A percentile compares a stretch with the other conserved stretches of the same genome.
These are phyloP conservation scores for Yamadazyma sp. DNA, from an alignment of 805 yeast genomes.

Conservation along the genomic window DNA sequence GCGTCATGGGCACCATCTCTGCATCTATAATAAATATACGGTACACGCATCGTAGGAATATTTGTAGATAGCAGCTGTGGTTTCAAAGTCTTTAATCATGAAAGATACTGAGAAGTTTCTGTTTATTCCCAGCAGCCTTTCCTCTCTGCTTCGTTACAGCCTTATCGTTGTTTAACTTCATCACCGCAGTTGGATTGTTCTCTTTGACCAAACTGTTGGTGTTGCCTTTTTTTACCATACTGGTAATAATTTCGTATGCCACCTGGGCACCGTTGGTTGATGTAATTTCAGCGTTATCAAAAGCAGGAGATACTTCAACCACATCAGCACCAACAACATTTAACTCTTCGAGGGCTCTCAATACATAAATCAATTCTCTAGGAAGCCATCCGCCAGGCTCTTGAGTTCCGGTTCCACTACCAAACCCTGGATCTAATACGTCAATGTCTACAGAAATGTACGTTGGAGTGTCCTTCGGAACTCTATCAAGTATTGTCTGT, in stretches of 20 bases:
- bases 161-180: conserved; percentile 11
- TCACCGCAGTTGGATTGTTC: conserved; percentile 1
- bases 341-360: conserved; percentile 45
- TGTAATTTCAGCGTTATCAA: conserved; percentile 64
- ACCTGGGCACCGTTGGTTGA: conserved; percentile 70
- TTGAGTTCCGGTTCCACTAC: conserved; percentile 59
- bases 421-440: conserved; percentile 57
- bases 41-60: too few species aligned
- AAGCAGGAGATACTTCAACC: conserved; percentile 63
- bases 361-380: conserved; percentile 50
- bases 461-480: conserved; percentile 66
- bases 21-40: conserved; percentile 12
- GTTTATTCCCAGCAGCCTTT: conserved; percentile 9
- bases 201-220: conserved; percentile 12
- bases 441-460: conserved; percentile 79
- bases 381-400: conserved; percentile 63
- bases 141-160: conserved; percentile 7
- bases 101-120: conserved; percentile 8
- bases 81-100: conserved; percentile 8
- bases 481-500: conserved; percentile 48
- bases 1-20: conserved; percentile 12
- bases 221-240: conserved; percentile 65
- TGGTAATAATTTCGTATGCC: conserved; percentile 67
- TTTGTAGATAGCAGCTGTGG: too few species aligned
- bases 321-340: conserved; percentile 56